phyloP scores from a whole-genome alignment of 2,329 filamentous ascomycete genomes.

The Trichophyton simii region DNA sequence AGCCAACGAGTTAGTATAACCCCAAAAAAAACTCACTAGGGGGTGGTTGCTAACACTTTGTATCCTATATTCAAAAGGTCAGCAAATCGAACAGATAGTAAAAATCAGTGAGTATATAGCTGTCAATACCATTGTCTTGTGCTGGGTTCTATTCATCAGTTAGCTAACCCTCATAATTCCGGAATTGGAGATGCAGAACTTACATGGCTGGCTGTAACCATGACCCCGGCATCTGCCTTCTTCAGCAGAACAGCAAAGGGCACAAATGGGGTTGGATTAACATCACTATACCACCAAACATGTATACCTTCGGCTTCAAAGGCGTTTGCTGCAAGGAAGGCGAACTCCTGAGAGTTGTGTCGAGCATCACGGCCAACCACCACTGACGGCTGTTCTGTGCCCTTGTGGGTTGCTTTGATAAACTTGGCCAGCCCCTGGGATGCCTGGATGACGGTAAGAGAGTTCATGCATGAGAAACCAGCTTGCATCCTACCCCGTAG shows the following conservation, averaged over 20 bases:
- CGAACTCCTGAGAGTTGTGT: constrained; percentile 50
- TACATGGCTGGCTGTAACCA: constrained; percentile 53
- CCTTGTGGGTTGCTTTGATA: constrained; percentile 35
- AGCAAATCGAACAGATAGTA: neutral
- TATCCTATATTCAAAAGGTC: constrained; percentile 33
- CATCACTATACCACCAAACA: constrained; percentile 46
- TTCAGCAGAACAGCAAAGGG: constrained; percentile 47
- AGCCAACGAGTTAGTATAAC: constrained; percentile 14
- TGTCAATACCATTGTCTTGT: constrained; percentile 42
- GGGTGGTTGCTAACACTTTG: constrained; percentile 39
- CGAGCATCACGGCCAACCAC: constrained; percentile 53
- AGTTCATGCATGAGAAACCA: constrained; percentile 50
- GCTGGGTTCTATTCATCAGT: constrained; percentile 40
- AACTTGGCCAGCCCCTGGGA: constrained; percentile 54
- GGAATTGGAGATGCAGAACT: constrained; percentile 10
- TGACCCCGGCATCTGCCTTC: constrained; percentile 46
- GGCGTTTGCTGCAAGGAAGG: constrained; percentile 46
- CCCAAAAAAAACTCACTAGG: neutral
- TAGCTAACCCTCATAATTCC: neutral
- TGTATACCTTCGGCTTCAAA: constrained; percentile 47
- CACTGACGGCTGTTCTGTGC: constrained; percentile 36
- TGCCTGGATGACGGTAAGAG: constrained; percentile 48
- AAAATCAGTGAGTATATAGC: neutral
- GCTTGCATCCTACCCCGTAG: constrained; percentile 53
- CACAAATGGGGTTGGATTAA: constrained; percentile 49